Conservation (phyloP, 805 yeast species). For the Saturnispora mendoncae region DNA sequence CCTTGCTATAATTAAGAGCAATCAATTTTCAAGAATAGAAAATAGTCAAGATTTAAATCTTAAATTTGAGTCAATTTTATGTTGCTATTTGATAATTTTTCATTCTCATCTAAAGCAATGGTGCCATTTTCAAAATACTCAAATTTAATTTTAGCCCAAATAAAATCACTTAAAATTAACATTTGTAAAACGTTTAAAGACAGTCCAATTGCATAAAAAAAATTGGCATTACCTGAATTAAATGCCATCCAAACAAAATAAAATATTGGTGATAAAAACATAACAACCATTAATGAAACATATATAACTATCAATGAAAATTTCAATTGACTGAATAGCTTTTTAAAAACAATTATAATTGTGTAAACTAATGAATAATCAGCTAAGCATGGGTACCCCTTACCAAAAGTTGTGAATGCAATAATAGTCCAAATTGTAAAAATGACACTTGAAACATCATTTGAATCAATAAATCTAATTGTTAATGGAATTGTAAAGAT, state of each 20-base stretch:
- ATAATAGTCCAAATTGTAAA: slow-evolving; percentile 34
- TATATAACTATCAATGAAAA: slow-evolving; percentile 24
- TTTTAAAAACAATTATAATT: slow-evolving; percentile 25
- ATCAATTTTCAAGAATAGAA: neutral
- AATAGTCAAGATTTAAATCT: neutral
- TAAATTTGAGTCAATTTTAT: slow-evolving; percentile 3
- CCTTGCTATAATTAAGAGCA: neutral
- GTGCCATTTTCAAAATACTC: slow-evolving; percentile 43
- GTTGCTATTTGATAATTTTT: no score
- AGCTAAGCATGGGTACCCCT: slow-evolving; percentile 78
- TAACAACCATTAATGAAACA: slow-evolving; percentile 21
- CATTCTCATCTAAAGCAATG: neutral
- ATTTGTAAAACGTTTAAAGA: slow-evolving; percentile 67
- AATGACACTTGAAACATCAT: slow-evolving; percentile 16
- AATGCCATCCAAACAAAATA: slow-evolving; percentile 90
- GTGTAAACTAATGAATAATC: slow-evolving; percentile 46
- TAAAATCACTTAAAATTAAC: slow-evolving; percentile 59
- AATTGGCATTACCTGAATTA: slow-evolving; percentile 93
- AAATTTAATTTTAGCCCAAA: slow-evolving; percentile 67
- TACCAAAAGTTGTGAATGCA: slow-evolving; percentile 47
- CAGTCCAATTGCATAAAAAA: slow-evolving; percentile 88
- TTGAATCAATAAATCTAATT: slow-evolving; percentile 40
- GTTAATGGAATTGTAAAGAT: slow-evolving; percentile 68
- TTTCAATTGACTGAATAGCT: slow-evolving; percentile 22
- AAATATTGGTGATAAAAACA: slow-evolving; percentile 76